Conservation (phyloP, 768 basidiomycete genomes). For the Lentinula boryana region DNA sequence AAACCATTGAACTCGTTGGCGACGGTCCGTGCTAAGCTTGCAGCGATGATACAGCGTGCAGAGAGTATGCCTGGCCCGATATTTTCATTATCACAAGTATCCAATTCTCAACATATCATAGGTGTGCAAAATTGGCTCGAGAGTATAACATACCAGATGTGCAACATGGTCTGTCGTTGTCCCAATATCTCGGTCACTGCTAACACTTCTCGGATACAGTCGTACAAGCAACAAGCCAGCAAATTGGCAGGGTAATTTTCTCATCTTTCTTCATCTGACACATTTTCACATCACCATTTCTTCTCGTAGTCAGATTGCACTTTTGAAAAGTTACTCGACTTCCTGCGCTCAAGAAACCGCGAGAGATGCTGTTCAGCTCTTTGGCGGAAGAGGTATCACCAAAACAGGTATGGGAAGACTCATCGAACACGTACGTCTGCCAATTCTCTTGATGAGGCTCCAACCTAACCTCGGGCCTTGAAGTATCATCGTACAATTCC, state of each 20-base stretch:
- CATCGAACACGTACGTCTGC: conserved; percentile 54
- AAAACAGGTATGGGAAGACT: conserved; percentile 60
- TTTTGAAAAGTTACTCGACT: conserved; percentile 67
- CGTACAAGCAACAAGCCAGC: conserved; percentile 69
- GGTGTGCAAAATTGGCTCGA: conserved; percentile 76
- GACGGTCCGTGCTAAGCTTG: conserved; percentile 85
- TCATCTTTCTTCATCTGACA: neutral
- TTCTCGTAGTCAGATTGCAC: conserved; percentile 49
- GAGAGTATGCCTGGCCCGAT: conserved; percentile 43
- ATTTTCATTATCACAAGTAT: too few species aligned
- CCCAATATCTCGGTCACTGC: neutral
- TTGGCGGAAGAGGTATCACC: conserved; percentile 86
- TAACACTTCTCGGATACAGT: conserved; percentile 20
- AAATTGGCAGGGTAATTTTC: conserved; percentile 63
- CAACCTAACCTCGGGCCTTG: neutral
- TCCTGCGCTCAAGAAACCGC: conserved; percentile 59
- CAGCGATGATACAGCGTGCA: conserved; percentile 62
- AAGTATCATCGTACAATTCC: conserved; percentile 61
- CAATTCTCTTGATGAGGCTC: neutral
- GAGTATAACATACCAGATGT: conserved; percentile 82
- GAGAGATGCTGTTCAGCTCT: conserved; percentile 71
- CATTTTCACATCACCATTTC: conserved; percentile 1
- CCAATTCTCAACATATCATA: conserved; percentile 16
- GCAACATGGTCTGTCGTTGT: conserved; percentile 51
- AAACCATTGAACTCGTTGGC: conserved; percentile 80